Evolutionary conservation across 2,329 filamentous ascomycete genomes (phyloP).

Genomic region (Cordyceps pruinosa): DNA sequence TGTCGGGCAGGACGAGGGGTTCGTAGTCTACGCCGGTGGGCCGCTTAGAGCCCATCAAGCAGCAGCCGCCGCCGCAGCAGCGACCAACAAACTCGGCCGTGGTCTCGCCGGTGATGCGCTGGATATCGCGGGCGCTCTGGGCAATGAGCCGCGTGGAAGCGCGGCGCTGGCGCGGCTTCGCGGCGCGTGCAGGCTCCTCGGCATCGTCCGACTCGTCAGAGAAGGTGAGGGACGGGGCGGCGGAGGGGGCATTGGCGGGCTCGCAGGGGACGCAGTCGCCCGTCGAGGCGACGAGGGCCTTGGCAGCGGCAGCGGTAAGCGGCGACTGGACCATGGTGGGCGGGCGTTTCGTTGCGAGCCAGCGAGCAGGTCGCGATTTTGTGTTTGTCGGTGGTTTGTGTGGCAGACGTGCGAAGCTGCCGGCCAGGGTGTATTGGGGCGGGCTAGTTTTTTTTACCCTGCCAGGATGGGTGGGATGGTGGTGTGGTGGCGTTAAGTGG

Average conservation of each 20-base stretch:
- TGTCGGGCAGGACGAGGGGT: conserved; percentile 59
- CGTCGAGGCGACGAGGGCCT: conserved; percentile 33
- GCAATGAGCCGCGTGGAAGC: conserved; percentile 64
- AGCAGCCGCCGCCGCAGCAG: conserved; percentile 60
- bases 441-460: conserved; percentile 3
- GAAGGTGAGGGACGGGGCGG: conserved; percentile 56
- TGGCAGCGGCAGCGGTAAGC: conserved; percentile 22
- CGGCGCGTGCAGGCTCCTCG: conserved; percentile 40
- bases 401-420: background rate
- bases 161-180: conserved; percentile 47
- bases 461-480: background rate
- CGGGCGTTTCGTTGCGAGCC: too few relatives aligned
- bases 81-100: conserved; percentile 54
- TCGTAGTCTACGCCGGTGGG: conserved; percentile 45
- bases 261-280: conserved; percentile 39
- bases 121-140: conserved; percentile 55
- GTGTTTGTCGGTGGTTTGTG: background rate
- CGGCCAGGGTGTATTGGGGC: background rate
- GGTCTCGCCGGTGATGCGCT: conserved; percentile 57
- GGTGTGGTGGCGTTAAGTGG: conserved; percentile 11
- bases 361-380: background rate
- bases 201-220: conserved; percentile 56
- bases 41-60: conserved; percentile 43
- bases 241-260: conserved; percentile 34
- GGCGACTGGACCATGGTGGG: conserved; percentile 27